phyloP scores from a whole-genome alignment of 2,329 filamentous ascomycete genomes.

The Chaetomiaceae sp. region DNA sequence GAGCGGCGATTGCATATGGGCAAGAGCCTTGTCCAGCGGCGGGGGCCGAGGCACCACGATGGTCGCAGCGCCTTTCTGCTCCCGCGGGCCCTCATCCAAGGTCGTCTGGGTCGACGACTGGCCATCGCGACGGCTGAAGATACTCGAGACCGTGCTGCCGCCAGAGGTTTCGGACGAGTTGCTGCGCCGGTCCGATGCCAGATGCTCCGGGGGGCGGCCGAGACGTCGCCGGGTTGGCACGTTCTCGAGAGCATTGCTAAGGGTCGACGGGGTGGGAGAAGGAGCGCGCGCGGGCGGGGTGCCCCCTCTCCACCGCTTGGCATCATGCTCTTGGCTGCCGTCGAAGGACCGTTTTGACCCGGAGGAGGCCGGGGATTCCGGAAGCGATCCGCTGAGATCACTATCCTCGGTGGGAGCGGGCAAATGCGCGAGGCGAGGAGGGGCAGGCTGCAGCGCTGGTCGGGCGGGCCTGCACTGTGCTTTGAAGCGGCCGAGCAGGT shows the following conservation, averaged over 20 bases:
- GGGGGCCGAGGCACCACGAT: background rate
- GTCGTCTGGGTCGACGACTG: constrained; percentile 31
- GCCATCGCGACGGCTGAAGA: constrained; percentile 30
- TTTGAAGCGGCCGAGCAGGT: constrained; percentile 16
- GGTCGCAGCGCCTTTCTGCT: background rate
- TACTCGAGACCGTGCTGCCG: constrained; percentile 29
- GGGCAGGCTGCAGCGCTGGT: background rate
- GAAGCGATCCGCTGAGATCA: background rate
- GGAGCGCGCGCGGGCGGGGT: background rate
- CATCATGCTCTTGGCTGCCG: background rate
- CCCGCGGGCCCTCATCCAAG: constrained; percentile 16
- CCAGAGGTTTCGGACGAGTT: constrained; percentile 24
- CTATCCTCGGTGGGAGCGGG: background rate
- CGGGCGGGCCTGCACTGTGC: background rate
- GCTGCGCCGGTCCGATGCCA: background rate
- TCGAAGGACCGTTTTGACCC: constrained; percentile 15
- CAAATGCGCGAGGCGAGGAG: background rate
- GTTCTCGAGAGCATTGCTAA: constrained; percentile 12
- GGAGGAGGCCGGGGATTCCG: constrained; percentile 1
- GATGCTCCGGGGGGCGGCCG: background rate
- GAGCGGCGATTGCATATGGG: background rate
- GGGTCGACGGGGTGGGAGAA: background rate
- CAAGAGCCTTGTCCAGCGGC: background rate
- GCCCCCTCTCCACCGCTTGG: constrained; percentile 13
- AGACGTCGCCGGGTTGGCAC: constrained; percentile 12